These are phyloP conservation scores for Arachis monticola DNA, from an alignment of 331 rosid genomes.

Conservation along the genomic window DNA sequence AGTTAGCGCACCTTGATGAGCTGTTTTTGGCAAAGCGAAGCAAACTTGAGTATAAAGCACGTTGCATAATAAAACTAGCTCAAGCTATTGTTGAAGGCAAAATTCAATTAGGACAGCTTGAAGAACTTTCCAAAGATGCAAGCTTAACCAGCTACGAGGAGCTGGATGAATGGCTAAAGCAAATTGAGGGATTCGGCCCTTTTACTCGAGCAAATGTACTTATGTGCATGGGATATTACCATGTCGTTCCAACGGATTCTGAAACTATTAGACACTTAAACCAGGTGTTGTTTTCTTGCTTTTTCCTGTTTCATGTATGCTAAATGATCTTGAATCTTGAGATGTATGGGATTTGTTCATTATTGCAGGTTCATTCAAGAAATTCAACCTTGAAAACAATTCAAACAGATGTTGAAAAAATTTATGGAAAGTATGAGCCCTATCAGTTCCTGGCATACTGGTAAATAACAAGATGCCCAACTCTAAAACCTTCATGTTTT, in stretches of 20 bases:
- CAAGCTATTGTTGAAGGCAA: slow-evolving; percentile 48
- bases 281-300: slow-evolving; percentile 41
- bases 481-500: neutral
- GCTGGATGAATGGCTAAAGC: slow-evolving; percentile 46
- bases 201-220: slow-evolving; percentile 60
- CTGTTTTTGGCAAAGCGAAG: slow-evolving; percentile 51
- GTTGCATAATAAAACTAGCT: slow-evolving; percentile 52
- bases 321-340: neutral
- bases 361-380: slow-evolving; percentile 50
- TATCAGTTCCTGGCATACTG: slow-evolving; percentile 66
- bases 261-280: slow-evolving; percentile 60
- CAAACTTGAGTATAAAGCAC: slow-evolving; percentile 59
- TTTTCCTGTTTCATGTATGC: neutral
- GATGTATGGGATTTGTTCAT: neutral
- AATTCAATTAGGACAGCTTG: slow-evolving; percentile 49
- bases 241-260: slow-evolving; percentile 58
- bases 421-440: slow-evolving; percentile 58
- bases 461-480: slow-evolving; percentile 32
- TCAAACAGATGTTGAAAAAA: slow-evolving; percentile 44
- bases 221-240: slow-evolving; percentile 63
- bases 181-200: slow-evolving; percentile 61
- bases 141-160: slow-evolving; percentile 42
- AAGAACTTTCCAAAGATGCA: slow-evolving; percentile 45
- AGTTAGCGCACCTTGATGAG: slow-evolving; percentile 51
- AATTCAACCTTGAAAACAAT: slow-evolving; percentile 39